Evolutionary conservation across 768 basidiomycete species (phyloP).

Genomic region (Boletus bicolor): DNA sequence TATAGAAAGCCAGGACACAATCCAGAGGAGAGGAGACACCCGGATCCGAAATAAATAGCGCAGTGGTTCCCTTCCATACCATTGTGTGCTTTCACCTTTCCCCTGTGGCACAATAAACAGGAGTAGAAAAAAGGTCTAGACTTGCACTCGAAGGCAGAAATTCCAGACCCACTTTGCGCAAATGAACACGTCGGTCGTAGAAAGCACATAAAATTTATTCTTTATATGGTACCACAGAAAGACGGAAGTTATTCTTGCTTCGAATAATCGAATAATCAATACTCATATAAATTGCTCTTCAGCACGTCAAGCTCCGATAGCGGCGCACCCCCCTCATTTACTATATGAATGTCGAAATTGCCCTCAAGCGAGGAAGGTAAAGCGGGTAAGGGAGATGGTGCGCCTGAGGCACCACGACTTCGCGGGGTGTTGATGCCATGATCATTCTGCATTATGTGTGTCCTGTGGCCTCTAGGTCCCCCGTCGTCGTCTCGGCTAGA

Average conservation of each 20-base stretch:
- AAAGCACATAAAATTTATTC: slow-evolving; percentile 6
- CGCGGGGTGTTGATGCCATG: not conserved
- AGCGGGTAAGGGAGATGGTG: slow-evolving; percentile 6
- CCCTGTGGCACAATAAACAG: not conserved
- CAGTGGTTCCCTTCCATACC: not conserved
- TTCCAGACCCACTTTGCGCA: slow-evolving; percentile 3
- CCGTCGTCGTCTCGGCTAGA: slow-evolving; percentile 1
- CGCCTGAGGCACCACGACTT: slow-evolving; percentile 2
- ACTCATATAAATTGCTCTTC: not conserved
- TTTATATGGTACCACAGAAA: slow-evolving; percentile 3
- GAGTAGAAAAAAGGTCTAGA: slow-evolving; percentile 4
- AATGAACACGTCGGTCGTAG: slow-evolving; percentile 17
- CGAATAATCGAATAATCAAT: not conserved
- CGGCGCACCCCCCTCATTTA: slow-evolving; percentile 2
- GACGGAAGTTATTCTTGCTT: slow-evolving; percentile 4
- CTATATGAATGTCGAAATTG: slow-evolving; percentile 9
- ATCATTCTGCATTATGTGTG: not conserved
- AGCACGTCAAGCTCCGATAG: slow-evolving; percentile 6
- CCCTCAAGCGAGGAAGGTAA: slow-evolving; percentile 7
- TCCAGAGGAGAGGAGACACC: slow-evolving; percentile 4
- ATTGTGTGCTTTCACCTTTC: not conserved
- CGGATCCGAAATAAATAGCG: slow-evolving; percentile 8
- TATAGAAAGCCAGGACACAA: slow-evolving; percentile 7
- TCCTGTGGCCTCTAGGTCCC: not conserved
- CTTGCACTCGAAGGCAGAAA: slow-evolving; percentile 5